Conservation (phyloP, 2,329 filamentous ascomycete species). For the Chaetomiaceae sp. region DNA sequence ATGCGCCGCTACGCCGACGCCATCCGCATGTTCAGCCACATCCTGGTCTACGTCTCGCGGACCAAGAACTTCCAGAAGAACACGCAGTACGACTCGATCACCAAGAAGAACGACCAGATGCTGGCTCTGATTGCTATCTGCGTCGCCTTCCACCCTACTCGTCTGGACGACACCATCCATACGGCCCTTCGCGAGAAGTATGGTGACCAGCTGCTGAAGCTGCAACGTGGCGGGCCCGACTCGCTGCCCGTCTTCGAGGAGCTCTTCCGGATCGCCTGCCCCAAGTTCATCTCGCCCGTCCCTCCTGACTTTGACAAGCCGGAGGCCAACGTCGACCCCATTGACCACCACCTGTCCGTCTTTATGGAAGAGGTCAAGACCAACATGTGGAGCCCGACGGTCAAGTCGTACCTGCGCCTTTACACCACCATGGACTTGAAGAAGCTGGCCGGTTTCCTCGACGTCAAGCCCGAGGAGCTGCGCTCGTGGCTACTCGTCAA, state of each 20-base stretch:
- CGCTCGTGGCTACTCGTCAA: conserved; percentile 92
- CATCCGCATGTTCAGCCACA: conserved; percentile 99
- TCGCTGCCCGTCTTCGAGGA: conserved; percentile 96
- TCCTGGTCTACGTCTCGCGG: conserved; percentile 94
- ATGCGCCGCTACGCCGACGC: conserved; percentile 99
- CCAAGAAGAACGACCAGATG: conserved; percentile 99
- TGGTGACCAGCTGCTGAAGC: conserved; percentile 92
- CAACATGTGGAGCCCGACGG: conserved; percentile 95
- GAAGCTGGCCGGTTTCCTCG: conserved; percentile 95
- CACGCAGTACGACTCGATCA: conserved; percentile 95
- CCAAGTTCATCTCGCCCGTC: conserved; percentile 98
- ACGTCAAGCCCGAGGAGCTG: conserved; percentile 93
- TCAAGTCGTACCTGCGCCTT: conserved; percentile 97
- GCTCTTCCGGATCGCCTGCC: conserved; percentile 95
- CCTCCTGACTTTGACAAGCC: conserved; percentile 98
- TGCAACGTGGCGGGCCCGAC: conserved; percentile 94
- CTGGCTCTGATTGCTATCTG: conserved; percentile 98
- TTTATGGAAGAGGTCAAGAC: conserved; percentile 99
- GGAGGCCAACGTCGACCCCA: conserved; percentile 89
- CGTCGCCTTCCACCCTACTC: conserved; percentile 94
- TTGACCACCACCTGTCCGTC: conserved; percentile 93
- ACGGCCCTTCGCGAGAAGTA: conserved; percentile 98
- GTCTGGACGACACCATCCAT: conserved; percentile 98
- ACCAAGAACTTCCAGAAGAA: conserved; percentile 99
- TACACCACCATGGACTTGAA: conserved; percentile 99